Conservation (phyloP, 2,329 filamentous ascomycete genomes). For the Ophiostoma himal-ulmi region DNA sequence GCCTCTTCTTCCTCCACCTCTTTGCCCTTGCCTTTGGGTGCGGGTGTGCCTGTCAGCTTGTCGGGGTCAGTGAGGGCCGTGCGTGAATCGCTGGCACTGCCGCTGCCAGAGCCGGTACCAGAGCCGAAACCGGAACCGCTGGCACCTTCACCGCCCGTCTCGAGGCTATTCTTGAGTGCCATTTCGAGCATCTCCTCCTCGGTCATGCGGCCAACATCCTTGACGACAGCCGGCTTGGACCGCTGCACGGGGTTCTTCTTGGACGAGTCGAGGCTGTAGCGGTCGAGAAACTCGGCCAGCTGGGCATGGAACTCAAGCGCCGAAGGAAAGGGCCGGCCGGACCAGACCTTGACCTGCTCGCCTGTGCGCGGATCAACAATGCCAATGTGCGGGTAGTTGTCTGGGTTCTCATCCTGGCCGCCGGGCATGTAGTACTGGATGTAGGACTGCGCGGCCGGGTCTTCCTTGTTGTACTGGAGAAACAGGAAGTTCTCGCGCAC, state of each 20-base stretch:
- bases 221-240: constrained; percentile 56
- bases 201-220: constrained; percentile 82
- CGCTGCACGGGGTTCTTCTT: constrained; percentile 92
- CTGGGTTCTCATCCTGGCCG: constrained; percentile 67
- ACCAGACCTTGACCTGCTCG: constrained; percentile 96
- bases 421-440: constrained; percentile 80
- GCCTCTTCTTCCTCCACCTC: constrained; percentile 38
- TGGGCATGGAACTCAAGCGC: constrained; percentile 77
- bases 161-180: constrained; percentile 83
- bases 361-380: constrained; percentile 94
- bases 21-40: constrained; percentile 49
- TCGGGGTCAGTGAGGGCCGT: constrained; percentile 71
- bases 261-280: constrained; percentile 81
- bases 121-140: background rate
- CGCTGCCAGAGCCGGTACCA: constrained; percentile 29
- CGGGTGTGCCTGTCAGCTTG: constrained; percentile 57
- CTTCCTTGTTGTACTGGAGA: constrained; percentile 85
- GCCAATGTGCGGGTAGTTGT: constrained; percentile 91
- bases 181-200: constrained; percentile 97
- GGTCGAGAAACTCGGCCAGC: constrained; percentile 91
- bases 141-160: constrained; percentile 34
- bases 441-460: constrained; percentile 71
- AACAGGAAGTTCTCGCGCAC: constrained; percentile 92
- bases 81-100: constrained; percentile 34
- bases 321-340: constrained; percentile 70